Evolutionary conservation across 2,329 filamentous ascomycete genomes (phyloP).

Genomic region (Cladophialophora yegresii): DNA sequence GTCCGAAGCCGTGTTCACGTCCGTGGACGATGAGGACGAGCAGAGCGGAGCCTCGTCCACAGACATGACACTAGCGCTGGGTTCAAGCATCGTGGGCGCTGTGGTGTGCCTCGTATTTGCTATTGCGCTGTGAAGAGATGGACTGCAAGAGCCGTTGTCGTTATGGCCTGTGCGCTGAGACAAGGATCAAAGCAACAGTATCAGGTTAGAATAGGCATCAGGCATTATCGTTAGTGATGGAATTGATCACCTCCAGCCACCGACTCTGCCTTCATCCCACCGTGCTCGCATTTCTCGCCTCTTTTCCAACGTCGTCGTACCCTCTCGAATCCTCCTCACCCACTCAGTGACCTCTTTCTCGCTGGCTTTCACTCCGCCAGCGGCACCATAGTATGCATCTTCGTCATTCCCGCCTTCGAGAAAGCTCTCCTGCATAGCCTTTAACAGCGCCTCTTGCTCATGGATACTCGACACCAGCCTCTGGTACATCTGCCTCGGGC

Average conservation of each 20-base stretch:
- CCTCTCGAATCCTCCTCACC: conserved; percentile 77
- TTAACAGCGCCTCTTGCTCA: conserved; percentile 80
- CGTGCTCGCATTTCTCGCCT: conserved; percentile 83
- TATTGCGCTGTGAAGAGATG: conserved; percentile 4
- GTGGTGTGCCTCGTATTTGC: conserved; percentile 19
- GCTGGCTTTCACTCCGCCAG: conserved; percentile 56
- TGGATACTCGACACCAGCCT: conserved; percentile 72
- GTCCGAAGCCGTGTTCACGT: conserved; percentile 3
- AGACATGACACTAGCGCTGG: conserved; percentile 5
- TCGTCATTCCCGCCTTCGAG: conserved; percentile 60
- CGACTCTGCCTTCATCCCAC: conserved; percentile 95
- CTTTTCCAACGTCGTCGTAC: conserved; percentile 74
- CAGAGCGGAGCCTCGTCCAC: not conserved
- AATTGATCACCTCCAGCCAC: conserved; percentile 77
- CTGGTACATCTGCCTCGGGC: conserved; percentile 83
- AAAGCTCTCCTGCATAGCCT: conserved; percentile 89
- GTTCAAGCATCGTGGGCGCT: conserved; percentile 15
- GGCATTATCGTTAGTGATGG: conserved; percentile 17
- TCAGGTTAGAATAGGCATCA: conserved; percentile 13
- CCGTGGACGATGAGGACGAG: not conserved
- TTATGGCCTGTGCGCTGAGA: not conserved
- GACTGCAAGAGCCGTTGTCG: not conserved
- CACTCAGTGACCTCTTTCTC: conserved; percentile 86
- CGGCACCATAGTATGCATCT: conserved; percentile 45
- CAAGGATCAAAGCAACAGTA: not conserved